Evolutionary conservation across 495 filamentous ascomycete species (phyloP).

Genomic region (Penicillium simplicissimum): DNA sequence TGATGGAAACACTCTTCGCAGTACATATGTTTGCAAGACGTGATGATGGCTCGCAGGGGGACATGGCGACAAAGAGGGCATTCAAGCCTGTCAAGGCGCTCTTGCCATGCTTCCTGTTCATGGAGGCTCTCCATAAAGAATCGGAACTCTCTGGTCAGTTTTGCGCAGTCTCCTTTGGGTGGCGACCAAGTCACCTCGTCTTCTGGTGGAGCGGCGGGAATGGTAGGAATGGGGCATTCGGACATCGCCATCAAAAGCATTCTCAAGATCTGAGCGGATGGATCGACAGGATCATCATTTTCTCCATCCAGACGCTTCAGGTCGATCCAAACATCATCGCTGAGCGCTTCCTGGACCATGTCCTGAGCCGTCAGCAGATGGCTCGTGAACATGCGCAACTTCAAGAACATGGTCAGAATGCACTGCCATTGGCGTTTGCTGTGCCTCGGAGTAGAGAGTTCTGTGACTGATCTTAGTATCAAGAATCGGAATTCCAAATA

Average conservation of each 20-base stretch:
- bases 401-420: slow-evolving; percentile 42
- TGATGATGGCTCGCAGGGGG: slow-evolving; percentile 37
- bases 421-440: slow-evolving; percentile 22
- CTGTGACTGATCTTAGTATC: slow-evolving; percentile 2
- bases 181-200: background rate
- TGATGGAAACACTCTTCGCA: slow-evolving; percentile 45
- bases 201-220: background rate
- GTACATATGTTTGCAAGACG: slow-evolving; percentile 51
- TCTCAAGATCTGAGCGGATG: slow-evolving; percentile 15
- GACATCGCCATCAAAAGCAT: slow-evolving; percentile 10
- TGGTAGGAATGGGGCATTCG: background rate
- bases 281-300: background rate
- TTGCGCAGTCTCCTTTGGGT: slow-evolving; percentile 1
- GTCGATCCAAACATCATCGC: slow-evolving; percentile 38
- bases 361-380: slow-evolving; percentile 53
- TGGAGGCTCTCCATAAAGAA: slow-evolving; percentile 32
- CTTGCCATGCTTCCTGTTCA: slow-evolving; percentile 24
- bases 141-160: slow-evolving; percentile 24
- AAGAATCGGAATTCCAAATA: background rate
- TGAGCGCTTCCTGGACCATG: slow-evolving; percentile 44
- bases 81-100: slow-evolving; percentile 15
- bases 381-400: slow-evolving; percentile 52
- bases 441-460: background rate
- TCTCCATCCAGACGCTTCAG: slow-evolving; percentile 23
- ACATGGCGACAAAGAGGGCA: slow-evolving; percentile 38